These are phyloP conservation scores for Ammopiptanthus mongolicus DNA, from an alignment of 306 rosid genomes.

Conservation along the genomic window DNA sequence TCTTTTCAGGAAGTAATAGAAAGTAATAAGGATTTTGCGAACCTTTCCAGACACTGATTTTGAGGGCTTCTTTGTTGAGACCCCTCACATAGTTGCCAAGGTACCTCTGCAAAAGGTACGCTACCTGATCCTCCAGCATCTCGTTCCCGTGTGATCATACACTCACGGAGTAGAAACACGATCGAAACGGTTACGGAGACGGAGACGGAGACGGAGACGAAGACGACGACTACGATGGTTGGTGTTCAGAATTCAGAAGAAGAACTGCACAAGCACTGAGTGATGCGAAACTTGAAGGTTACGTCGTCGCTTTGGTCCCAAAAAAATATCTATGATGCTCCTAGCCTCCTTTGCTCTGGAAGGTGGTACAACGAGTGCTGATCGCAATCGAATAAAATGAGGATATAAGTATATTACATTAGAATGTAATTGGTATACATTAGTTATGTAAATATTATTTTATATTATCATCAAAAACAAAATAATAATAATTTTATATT, in stretches of 20 bases:
- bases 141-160: slow-evolving; percentile 28
- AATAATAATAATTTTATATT: too few relatives aligned
- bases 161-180: background rate
- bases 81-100: slow-evolving; percentile 93
- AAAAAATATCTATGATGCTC: background rate
- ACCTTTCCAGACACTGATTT: slow-evolving; percentile 99
- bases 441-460: too few relatives aligned
- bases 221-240: background rate
- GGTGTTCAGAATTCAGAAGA: background rate
- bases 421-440: too few relatives aligned
- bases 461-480: too few relatives aligned
- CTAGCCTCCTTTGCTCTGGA: background rate
- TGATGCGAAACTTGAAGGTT: slow-evolving; percentile 38
- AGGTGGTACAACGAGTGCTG: background rate
- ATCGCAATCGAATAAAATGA: background rate
- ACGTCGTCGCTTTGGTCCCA: slow-evolving; percentile 15
- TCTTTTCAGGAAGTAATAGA: background rate
- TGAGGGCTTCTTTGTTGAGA: slow-evolving; percentile 92
- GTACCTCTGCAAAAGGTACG: slow-evolving; percentile 89
- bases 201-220: background rate
- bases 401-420: background rate
- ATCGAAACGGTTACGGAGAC: slow-evolving; percentile 17
- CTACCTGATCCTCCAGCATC: slow-evolving; percentile 99
- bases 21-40: background rate
- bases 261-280: background rate